These are phyloP conservation scores for Tubosaeta sp. DNA, from an alignment of 768 basidiomycete species.

Conservation along the genomic window DNA sequence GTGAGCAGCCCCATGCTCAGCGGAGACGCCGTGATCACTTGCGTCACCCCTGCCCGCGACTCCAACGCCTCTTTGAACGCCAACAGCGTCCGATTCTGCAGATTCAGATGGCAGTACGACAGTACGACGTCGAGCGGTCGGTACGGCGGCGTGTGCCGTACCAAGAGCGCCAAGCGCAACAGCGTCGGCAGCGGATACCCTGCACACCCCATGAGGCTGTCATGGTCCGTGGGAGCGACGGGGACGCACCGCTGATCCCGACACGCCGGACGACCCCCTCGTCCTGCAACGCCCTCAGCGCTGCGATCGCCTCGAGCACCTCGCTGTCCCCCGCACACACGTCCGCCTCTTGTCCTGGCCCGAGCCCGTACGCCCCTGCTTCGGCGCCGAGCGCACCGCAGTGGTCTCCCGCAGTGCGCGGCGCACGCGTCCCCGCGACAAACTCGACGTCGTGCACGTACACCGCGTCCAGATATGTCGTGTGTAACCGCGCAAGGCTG, in stretches of 20 bases:
- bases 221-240: background rate
- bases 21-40: conserved; percentile 76
- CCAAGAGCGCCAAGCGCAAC: conserved; percentile 75
- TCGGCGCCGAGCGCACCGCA: conserved; percentile 49
- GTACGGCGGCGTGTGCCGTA: conserved; percentile 61
- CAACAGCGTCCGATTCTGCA: conserved; percentile 64
- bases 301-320: conserved; percentile 62
- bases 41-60: conserved; percentile 58
- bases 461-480: conserved; percentile 73
- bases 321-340: conserved; percentile 66
- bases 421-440: conserved; percentile 50
- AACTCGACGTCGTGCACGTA: conserved; percentile 87
- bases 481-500: conserved; percentile 66
- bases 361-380: conserved; percentile 61
- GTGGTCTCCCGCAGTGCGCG: conserved; percentile 54
- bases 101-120: conserved; percentile 75
- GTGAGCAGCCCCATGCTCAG: conserved; percentile 81
- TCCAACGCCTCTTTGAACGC: conserved; percentile 55
- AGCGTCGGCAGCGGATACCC: conserved; percentile 80
- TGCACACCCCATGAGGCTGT: conserved; percentile 23
- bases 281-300: conserved; percentile 62
- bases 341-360: conserved; percentile 49
- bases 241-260: conserved; percentile 67
- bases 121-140: conserved; percentile 74
- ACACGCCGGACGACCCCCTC: conserved; percentile 70